Percentiles rank a stretch among this genome's conserved stretches.
Conservation (phyloP, 306 rosid genomes). For the Prunus mira region DNA sequence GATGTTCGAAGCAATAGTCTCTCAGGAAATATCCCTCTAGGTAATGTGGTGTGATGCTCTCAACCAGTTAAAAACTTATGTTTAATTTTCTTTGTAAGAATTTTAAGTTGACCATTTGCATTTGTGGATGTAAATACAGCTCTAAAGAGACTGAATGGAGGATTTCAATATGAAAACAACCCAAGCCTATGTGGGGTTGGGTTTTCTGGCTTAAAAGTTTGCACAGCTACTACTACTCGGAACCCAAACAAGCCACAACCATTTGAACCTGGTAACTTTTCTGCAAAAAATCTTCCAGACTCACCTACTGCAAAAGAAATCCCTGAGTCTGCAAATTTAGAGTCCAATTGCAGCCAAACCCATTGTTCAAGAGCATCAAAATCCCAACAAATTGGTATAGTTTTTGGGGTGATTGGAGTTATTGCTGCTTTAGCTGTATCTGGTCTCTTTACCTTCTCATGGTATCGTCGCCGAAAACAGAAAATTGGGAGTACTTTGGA, state of each 20-base stretch:
- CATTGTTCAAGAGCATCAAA: slow-evolving; percentile 45
- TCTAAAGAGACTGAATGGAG: slow-evolving; percentile 49
- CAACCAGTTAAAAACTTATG: not conserved
- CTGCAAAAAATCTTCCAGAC: slow-evolving; percentile 31
- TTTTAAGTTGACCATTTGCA: slow-evolving; percentile 4
- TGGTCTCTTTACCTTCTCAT: slow-evolving; percentile 34
- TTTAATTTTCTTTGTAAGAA: not conserved
- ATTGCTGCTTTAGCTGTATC: slow-evolving; percentile 28
- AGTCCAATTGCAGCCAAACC: slow-evolving; percentile 36
- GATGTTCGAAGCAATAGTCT: slow-evolving; percentile 75
- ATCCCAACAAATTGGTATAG: slow-evolving; percentile 49
- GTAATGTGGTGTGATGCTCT: slow-evolving; percentile 31
- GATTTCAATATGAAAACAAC: slow-evolving; percentile 63
- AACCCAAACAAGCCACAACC: slow-evolving; percentile 73
- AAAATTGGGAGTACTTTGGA: slow-evolving; percentile 40
- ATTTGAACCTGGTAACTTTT: slow-evolving; percentile 44
- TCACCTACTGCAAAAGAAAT: slow-evolving; percentile 47
- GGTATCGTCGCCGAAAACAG: slow-evolving; percentile 38
- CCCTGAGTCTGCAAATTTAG: slow-evolving; percentile 51
- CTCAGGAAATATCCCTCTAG: slow-evolving; percentile 64
- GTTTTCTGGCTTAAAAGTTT: slow-evolving; percentile 47
- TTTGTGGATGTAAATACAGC: slow-evolving; percentile 38
- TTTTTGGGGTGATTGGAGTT: slow-evolving; percentile 47
- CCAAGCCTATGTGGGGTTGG: slow-evolving; percentile 70
- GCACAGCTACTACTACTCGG: slow-evolving; percentile 36